These are phyloP conservation scores for Linum trigynum DNA, from an alignment of 345 rosid genomes.

Conservation along the genomic window DNA sequence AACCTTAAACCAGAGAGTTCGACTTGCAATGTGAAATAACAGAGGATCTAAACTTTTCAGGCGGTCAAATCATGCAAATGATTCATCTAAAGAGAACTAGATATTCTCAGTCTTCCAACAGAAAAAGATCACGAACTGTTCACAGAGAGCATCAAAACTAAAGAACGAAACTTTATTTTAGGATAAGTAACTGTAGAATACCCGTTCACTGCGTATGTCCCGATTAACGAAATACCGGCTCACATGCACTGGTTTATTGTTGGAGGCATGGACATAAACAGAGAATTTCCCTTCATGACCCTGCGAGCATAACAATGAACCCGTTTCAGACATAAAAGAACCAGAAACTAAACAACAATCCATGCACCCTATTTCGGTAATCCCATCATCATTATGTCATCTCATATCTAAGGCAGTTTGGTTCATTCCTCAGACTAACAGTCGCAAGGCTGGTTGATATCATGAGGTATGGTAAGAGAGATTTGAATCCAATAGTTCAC, in stretches of 20 bases:
- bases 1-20: no score
- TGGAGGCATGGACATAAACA: constrained; percentile 75
- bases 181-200: constrained; percentile 14
- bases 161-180: neutral
- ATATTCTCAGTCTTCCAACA: neutral
- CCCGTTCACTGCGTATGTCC: constrained; percentile 69
- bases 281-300: constrained; percentile 79
- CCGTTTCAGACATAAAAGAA: constrained; percentile 7
- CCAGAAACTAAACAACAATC: neutral
- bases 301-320: constrained; percentile 25
- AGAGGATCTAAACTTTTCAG: no score
- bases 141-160: neutral
- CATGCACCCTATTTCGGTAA: neutral
- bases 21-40: no score
- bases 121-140: constrained; percentile 5
- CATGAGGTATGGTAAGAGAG: no score
- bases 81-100: no score
- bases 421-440: neutral
- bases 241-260: constrained; percentile 52
- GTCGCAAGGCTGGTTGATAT: no score
- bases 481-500: no score
- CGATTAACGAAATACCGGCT: constrained; percentile 67
- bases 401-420: neutral
- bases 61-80: no score
- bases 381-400: neutral